phyloP scores from a whole-genome alignment of 805 yeast genomes.

The Wickerhamiella vanderwaltii region DNA sequence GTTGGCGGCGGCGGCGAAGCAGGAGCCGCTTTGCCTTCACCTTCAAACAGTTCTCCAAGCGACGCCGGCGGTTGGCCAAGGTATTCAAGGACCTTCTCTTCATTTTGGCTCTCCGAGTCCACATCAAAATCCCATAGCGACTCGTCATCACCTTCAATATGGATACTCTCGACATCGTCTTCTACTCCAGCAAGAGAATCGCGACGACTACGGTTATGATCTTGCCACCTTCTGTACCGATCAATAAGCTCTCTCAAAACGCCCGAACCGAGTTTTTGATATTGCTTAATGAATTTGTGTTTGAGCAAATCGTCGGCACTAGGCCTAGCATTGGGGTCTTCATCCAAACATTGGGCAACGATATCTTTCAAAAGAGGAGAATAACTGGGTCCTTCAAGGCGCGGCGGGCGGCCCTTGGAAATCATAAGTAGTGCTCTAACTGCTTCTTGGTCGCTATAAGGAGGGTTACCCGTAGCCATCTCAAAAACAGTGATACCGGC shows the following conservation, averaged over 20 bases:
- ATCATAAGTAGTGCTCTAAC: conserved; percentile 88
- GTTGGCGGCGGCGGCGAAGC: too few relatives aligned
- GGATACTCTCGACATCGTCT: conserved; percentile 21
- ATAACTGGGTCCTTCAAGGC: conserved; percentile 82
- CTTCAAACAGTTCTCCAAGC: conserved; percentile 45
- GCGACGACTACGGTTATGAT: conserved; percentile 37
- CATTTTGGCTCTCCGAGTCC: conserved; percentile 11
- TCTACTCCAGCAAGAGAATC: conserved; percentile 27
- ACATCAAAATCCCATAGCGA: conserved; percentile 25
- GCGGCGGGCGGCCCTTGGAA: conserved; percentile 85
- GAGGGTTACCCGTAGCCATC: conserved; percentile 94
- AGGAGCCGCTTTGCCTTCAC: conserved; percentile 32
- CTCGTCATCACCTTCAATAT: conserved; percentile 15
- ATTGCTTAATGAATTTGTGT: conserved; percentile 55
- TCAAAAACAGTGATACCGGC: conserved; percentile 89
- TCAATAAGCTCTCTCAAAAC: conserved; percentile 62
- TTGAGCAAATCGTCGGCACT: conserved; percentile 73
- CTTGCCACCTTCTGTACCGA: conserved; percentile 40
- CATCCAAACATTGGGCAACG: conserved; percentile 85
- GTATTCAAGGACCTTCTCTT: not conserved
- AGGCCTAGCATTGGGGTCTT: conserved; percentile 79
- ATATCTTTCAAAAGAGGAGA: conserved; percentile 68
- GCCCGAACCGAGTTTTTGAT: conserved; percentile 47
- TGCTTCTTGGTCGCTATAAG: conserved; percentile 91
- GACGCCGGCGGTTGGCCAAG: conserved; percentile 57